Evolutionary conservation across 2,329 filamentous ascomycete genomes (phyloP), one percentile per base, ranked within the genome.

Genomic region (Alternaria brassicae): DNA sequence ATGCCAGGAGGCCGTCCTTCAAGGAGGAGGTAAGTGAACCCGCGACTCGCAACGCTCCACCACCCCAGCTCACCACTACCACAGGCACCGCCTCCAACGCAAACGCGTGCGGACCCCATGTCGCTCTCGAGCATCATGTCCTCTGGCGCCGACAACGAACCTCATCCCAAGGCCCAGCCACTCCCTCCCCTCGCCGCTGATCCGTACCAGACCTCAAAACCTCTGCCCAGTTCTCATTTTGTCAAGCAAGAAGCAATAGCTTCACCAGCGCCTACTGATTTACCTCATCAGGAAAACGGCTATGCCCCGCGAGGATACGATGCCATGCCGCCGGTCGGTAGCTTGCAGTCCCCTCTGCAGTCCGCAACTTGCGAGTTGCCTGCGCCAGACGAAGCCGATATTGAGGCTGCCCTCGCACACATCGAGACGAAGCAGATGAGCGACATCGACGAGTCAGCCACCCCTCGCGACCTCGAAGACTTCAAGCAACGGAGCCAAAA

Each of bases 81-180:
- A 58, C 57, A 73, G 73, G 63, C 68, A 34, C 76, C 93, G 87
- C 91, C 89, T 52, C 86, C 90, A 86, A 90, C 90, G 49, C 88
- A 93, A 86, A 90, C 90, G 49, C 88, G 93, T 76, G 89, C 90
- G 58, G 91, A 96, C 75, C 91, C 93, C 53, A 97, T 97, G 93
- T 95, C 93, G 5, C 95, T 98, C 73, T 95, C 92, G 66, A 97
- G 93, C 75, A 96, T 98, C 60, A 88, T 98, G 41, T 94, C 92
- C 15, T 94, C 92, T 4, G 93, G 87, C 67, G 85, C 91, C 55
- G 89, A 92, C 56, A 85, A 90, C 56, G 89, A 92, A 48, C 88
- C 90, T 53, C 83, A 86, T 15, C 78, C 77, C 49, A 84, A 81
- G 66, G 75, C 80, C 12, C 81, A 81, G 41, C 81, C 80, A 40